Percentiles rank a stretch among this genome's conserved stretches.
Evolutionary conservation across 2,329 filamentous ascomycete genomes (phyloP).

Genomic region (Colletotrichum spaethianum): DNA sequence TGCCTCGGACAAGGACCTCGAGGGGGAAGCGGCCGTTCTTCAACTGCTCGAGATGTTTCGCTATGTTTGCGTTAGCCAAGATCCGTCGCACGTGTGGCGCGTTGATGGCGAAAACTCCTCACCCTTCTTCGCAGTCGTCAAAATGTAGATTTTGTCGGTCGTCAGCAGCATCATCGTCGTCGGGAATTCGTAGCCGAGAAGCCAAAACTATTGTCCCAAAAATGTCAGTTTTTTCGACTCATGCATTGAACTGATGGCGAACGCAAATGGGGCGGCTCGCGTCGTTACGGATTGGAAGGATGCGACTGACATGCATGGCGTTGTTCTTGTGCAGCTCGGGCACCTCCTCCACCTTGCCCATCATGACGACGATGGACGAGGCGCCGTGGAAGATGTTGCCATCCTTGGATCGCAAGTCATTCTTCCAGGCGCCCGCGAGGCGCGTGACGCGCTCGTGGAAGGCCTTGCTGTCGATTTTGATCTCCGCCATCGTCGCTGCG

Average conservation of each 20-base stretch:
- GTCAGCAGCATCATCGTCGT: slow-evolving; percentile 96
- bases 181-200: slow-evolving; percentile 98
- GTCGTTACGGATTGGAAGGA: slow-evolving; percentile 35
- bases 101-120: slow-evolving; percentile 37
- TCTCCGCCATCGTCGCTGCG: slow-evolving; percentile 76
- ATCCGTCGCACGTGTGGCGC: background rate
- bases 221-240: slow-evolving; percentile 21
- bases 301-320: slow-evolving; percentile 85
- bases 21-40: slow-evolving; percentile 94
- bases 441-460: slow-evolving; percentile 95
- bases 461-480: slow-evolving; percentile 93
- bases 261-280: slow-evolving; percentile 2
- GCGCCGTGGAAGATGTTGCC: slow-evolving; percentile 81
- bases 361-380: slow-evolving; percentile 88
- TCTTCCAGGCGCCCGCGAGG: slow-evolving; percentile 94
- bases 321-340: slow-evolving; percentile 95
- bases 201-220: slow-evolving; percentile 81
- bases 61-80: slow-evolving; percentile 60
- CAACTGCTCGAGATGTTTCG: slow-evolving; percentile 91
- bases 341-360: slow-evolving; percentile 94
- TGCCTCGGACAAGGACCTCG: slow-evolving; percentile 91
- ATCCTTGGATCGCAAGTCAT: slow-evolving; percentile 91
- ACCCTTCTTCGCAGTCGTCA: slow-evolving; percentile 99
- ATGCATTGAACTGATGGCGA: background rate
- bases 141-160: slow-evolving; percentile 87